These are phyloP conservation scores for Trichophyton rubrum DNA, from an alignment of 2,329 filamentous ascomycete genomes.

Conservation along the genomic window DNA sequence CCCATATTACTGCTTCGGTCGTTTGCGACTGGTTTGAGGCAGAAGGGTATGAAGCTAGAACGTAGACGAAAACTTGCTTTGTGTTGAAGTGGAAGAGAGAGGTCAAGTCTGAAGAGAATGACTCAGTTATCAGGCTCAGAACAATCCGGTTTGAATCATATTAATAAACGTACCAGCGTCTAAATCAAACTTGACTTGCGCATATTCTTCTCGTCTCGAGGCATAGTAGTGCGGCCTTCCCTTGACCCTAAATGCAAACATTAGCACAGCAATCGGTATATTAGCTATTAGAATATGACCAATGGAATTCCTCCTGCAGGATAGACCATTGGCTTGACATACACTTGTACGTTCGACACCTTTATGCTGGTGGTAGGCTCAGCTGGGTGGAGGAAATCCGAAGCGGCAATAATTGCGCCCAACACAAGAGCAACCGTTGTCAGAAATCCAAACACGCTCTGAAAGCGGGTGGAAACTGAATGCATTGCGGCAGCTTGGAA, in stretches of 20 bases:
- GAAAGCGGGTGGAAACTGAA: constrained; percentile 68
- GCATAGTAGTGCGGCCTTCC: constrained; percentile 95
- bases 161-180: constrained; percentile 48
- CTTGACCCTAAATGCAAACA: constrained; percentile 49
- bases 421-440: constrained; percentile 82
- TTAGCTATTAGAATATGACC: background rate
- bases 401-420: constrained; percentile 65
- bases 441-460: constrained; percentile 96
- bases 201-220: constrained; percentile 86
- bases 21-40: constrained; percentile 26
- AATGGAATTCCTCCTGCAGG: too few species aligned
- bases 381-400: constrained; percentile 52
- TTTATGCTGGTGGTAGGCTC: constrained; percentile 40
- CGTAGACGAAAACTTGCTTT: constrained; percentile 93
- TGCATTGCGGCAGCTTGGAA: constrained; percentile 53
- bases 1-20: constrained; percentile 24
- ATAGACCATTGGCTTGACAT: constrained; percentile 23
- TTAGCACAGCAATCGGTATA: background rate
- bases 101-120: constrained; percentile 51
- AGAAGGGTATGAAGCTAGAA: constrained; percentile 60
- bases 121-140: background rate
- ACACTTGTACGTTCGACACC: constrained; percentile 68
- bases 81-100: constrained; percentile 99
- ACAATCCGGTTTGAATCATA: background rate
- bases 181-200: constrained; percentile 83